Percentiles rank a stretch among this genome's conserved stretches.
These are phyloP conservation scores for Xylaria cubensis DNA, from an alignment of 495 filamentous ascomycete species.

Conservation along the genomic window DNA sequence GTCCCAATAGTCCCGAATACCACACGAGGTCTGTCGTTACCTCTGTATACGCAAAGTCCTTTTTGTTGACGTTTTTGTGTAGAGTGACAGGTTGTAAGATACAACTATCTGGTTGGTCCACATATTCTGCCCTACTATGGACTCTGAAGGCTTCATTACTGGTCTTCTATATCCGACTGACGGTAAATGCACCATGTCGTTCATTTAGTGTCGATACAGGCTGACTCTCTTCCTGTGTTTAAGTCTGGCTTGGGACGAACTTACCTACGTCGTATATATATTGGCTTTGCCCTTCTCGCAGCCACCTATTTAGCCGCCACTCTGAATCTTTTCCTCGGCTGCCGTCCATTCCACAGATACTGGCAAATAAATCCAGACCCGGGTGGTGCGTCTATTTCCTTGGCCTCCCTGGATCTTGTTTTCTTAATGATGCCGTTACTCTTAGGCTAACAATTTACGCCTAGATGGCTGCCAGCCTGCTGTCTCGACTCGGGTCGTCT, in stretches of 20 bases:
- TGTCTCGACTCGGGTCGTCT: conserved; percentile 42
- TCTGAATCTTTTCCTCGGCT: conserved; percentile 58
- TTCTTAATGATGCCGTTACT: neutral
- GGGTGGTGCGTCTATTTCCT: conserved; percentile 47
- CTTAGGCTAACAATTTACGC: neutral
- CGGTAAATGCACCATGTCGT: conserved; percentile 45
- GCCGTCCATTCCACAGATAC: conserved; percentile 55
- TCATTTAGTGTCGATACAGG: neutral
- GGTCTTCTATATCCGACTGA: conserved; percentile 64
- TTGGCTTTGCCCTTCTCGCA: conserved; percentile 58
- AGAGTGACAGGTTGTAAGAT: conserved; percentile 65
- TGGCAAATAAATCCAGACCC: conserved; percentile 62
- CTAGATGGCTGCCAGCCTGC: conserved; percentile 57
- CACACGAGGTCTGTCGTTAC: conserved; percentile 36
- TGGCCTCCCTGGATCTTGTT: too few relatives aligned
- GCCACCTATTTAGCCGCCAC: conserved; percentile 59
- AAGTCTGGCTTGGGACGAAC: conserved; percentile 48
- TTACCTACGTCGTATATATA: conserved; percentile 59
- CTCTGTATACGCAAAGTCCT: too few relatives aligned
- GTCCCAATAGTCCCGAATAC: conserved; percentile 56
- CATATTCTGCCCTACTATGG: conserved; percentile 61
- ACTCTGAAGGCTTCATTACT: conserved; percentile 62
- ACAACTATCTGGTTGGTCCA: conserved; percentile 63
- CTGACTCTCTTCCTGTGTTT: conserved; percentile 20
- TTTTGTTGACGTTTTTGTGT: neutral